phyloP scores from a whole-genome alignment of 2,329 filamentous ascomycete species.

The Fusarium humuli region DNA sequence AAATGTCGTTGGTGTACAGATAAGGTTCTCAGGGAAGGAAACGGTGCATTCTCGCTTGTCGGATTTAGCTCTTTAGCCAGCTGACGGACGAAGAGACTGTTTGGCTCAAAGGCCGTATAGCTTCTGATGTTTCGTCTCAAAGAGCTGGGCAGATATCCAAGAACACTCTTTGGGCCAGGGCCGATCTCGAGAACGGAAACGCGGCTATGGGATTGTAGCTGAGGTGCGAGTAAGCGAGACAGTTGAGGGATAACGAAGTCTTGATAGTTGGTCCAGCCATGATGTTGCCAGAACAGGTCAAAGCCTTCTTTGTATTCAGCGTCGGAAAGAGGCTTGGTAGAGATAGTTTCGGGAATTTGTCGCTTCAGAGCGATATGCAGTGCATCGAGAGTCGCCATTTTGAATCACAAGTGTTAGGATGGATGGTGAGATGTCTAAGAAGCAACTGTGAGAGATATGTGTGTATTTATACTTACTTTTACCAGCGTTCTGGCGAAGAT shows the following conservation, averaged over 20 bases:
- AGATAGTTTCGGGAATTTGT: slow-evolving; percentile 40
- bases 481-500: neutral
- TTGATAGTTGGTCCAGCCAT: slow-evolving; percentile 56
- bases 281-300: slow-evolving; percentile 53
- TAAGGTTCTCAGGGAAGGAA: slow-evolving; percentile 56
- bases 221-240: slow-evolving; percentile 53
- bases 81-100: slow-evolving; percentile 56
- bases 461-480: neutral
- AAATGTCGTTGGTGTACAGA: slow-evolving; percentile 55
- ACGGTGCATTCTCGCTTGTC: slow-evolving; percentile 46
- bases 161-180: slow-evolving; percentile 66
- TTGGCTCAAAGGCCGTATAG: slow-evolving; percentile 68
- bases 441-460: neutral
- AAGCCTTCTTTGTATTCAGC: slow-evolving; percentile 62
- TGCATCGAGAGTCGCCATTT: slow-evolving; percentile 53
- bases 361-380: slow-evolving; percentile 57
- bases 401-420: neutral
- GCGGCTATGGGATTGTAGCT: slow-evolving; percentile 54
- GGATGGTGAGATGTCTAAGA: neutral
- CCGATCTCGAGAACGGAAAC: slow-evolving; percentile 70
- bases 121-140: slow-evolving; percentile 58
- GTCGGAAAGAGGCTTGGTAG: slow-evolving; percentile 56
- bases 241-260: slow-evolving; percentile 66
- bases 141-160: slow-evolving; percentile 59
- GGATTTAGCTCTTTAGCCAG: slow-evolving; percentile 58